Conservation (phyloP, 2,329 filamentous ascomycete species). For the Aspergillus pseudonomiae region DNA sequence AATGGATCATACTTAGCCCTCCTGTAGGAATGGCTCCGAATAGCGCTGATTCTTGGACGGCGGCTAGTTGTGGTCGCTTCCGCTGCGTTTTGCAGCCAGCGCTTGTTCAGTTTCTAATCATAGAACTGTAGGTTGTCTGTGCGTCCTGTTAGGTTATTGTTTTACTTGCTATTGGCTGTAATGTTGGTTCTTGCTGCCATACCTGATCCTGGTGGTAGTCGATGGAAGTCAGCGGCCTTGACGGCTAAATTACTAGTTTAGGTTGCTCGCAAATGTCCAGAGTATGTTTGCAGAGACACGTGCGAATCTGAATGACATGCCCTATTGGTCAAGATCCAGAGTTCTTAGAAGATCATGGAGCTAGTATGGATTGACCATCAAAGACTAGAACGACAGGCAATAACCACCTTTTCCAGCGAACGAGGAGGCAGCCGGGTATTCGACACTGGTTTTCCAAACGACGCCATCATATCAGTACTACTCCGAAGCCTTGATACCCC, state of each 20-base stretch:
- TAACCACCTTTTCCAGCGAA: neutral
- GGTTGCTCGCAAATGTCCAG: neutral
- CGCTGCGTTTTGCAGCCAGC: constrained; percentile 11
- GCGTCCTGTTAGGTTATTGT: neutral
- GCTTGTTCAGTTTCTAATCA: constrained; percentile 16
- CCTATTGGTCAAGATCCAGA: neutral
- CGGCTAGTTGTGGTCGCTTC: constrained; percentile 6
- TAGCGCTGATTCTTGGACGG: constrained; percentile 1
- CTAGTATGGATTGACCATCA: neutral
- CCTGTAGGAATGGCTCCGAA: neutral
- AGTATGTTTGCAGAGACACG: neutral
- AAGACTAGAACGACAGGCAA: neutral
- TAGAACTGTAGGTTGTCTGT: constrained; percentile 14
- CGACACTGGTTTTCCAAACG: neutral
- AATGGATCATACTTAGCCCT: neutral
- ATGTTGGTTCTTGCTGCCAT: neutral
- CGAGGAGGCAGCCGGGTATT: neutral
- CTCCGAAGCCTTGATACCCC: neutral
- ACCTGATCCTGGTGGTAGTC: neutral
- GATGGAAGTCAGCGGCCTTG: neutral
- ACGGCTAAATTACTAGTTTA: neutral
- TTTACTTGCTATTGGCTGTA: neutral
- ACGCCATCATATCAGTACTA: neutral
- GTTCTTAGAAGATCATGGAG: neutral
- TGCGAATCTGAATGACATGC: neutral